Percentiles rank a stretch among this genome's conserved stretches.
Conservation (phyloP, 2,329 filamentous ascomycete species). For the Aspergillus udagawae region DNA sequence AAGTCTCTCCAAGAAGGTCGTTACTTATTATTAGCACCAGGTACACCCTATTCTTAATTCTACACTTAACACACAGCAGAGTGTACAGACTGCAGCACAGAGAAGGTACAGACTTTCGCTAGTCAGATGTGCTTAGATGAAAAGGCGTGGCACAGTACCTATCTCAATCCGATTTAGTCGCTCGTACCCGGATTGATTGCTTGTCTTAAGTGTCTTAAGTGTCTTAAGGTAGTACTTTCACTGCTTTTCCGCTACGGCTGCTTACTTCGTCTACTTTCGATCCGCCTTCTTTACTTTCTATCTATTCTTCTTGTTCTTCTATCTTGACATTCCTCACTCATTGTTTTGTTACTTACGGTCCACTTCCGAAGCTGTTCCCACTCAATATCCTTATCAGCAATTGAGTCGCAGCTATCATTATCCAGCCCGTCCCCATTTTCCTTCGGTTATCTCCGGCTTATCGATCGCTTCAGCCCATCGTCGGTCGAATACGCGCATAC, state of each 20-base stretch:
- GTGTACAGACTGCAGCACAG: no score
- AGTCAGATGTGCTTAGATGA: background rate
- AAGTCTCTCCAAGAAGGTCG: background rate
- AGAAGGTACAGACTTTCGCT: background rate
- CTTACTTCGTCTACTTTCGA: background rate
- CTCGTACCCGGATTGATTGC: background rate
- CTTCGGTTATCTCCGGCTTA: slow-evolving; percentile 28
- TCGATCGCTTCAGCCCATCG: slow-evolving; percentile 17
- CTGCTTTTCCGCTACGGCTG: slow-evolving; percentile 1
- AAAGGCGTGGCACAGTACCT: background rate
- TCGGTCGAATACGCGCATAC: slow-evolving; percentile 2
- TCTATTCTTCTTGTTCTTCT: slow-evolving; percentile 5
- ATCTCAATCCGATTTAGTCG: background rate
- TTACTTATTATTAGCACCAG: background rate
- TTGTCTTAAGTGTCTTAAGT: background rate
- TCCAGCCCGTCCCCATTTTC: background rate
- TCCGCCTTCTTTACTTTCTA: slow-evolving; percentile 4
- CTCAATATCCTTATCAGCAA: slow-evolving; percentile 20
- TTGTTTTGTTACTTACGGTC: background rate
- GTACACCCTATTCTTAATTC: background rate
- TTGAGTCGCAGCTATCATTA: slow-evolving; percentile 12
- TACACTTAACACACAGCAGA: background rate
- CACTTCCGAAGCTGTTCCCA: background rate
- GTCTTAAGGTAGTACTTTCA: background rate
- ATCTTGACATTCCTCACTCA: background rate